phyloP scores from a whole-genome alignment of 257 asterid species.

The Oldenlandia corymbosa region DNA sequence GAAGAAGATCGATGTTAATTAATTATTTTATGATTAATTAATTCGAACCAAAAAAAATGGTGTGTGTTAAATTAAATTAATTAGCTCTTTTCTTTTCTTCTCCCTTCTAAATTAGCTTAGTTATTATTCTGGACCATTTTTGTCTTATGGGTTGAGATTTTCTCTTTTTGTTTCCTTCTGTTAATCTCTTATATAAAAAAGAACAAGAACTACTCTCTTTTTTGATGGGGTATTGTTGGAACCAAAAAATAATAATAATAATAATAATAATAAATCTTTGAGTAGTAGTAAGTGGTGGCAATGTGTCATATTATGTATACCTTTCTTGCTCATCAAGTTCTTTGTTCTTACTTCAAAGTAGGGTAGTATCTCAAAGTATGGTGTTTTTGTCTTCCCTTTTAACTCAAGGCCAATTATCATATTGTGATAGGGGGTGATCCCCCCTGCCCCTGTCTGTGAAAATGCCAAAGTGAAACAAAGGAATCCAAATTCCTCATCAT shows the following conservation, averaged over 20 bases:
- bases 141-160: constrained; percentile 4
- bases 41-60: neutral
- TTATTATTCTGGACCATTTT: constrained; percentile 17
- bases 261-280: too few relatives aligned
- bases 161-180: constrained; percentile 5
- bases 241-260: neutral
- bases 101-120: constrained; percentile 5
- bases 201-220: neutral
- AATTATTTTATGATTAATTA: too few relatives aligned
- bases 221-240: constrained; percentile 6
- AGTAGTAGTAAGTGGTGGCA: too few relatives aligned
- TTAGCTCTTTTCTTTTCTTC: neutral
- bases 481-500: neutral
- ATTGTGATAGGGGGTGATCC: neutral
- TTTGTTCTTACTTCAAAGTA: constrained; percentile 3
- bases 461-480: constrained; percentile 3
- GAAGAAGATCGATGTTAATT: too few relatives aligned
- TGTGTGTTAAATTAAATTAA: too few relatives aligned
- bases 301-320: constrained; percentile 14
- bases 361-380: neutral
- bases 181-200: neutral
- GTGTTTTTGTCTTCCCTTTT: constrained; percentile 10
- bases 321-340: constrained; percentile 39
- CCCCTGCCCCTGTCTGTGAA: too few relatives aligned
- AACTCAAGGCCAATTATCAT: constrained; percentile 3